Evolutionary conservation across 2,329 filamentous ascomycete genomes (phyloP).

Genomic region (Arachnopeziza araneosa): DNA sequence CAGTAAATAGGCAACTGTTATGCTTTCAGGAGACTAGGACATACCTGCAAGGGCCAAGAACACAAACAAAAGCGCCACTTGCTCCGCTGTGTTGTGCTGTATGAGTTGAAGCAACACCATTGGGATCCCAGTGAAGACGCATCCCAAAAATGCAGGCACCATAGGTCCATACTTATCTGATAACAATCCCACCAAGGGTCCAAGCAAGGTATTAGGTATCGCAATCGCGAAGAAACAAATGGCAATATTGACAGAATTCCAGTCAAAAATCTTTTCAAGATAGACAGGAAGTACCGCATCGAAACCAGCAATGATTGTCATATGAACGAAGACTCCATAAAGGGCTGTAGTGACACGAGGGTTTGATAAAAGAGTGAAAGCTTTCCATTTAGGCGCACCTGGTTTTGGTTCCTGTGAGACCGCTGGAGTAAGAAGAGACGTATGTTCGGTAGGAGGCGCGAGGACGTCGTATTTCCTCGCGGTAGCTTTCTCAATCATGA

Average conservation of each 20-base stretch:
- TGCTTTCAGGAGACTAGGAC: background rate
- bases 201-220: slow-evolving; percentile 1
- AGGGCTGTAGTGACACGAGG: slow-evolving; percentile 7
- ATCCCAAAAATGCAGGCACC: slow-evolving; percentile 2
- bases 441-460: slow-evolving; percentile 34
- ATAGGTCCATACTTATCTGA: slow-evolving; percentile 3
- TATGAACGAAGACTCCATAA: slow-evolving; percentile 9
- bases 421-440: background rate
- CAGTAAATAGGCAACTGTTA: background rate
- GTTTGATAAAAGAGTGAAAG: background rate
- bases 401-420: background rate
- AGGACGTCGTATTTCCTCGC: slow-evolving; percentile 37
- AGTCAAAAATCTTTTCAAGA: slow-evolving; percentile 1
- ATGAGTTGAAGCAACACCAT: slow-evolving; percentile 7
- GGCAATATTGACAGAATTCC: slow-evolving; percentile 2
- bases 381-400: background rate
- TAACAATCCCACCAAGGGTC: slow-evolving; percentile 2
- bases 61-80: background rate
- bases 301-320: slow-evolving; percentile 1
- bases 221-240: slow-evolving; percentile 3
- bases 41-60: background rate
- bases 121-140: background rate
- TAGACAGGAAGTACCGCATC: slow-evolving; percentile 7
- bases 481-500: slow-evolving; percentile 55
- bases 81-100: background rate